Evolutionary conservation across 164 flowering plant species (phyloP), one percentile per base, ranked within the genome.

Genomic region (Magnolia sinica): DNA sequence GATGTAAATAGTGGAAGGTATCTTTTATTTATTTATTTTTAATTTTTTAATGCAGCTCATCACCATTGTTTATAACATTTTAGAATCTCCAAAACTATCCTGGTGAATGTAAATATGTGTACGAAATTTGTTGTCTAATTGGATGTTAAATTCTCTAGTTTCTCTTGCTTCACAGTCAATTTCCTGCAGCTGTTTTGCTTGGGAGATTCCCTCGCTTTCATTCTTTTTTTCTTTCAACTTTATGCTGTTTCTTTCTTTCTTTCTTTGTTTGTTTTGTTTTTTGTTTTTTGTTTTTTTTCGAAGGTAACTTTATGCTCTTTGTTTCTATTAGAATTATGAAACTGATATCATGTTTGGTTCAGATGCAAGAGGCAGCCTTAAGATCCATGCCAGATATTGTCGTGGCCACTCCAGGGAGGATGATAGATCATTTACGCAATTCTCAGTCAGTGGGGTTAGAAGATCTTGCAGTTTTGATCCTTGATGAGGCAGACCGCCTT

Each of bases 401-500:
- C 83, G 98, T 96, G 81, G 99, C 98, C 14, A 96, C 99, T 78
- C 99, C 97, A 1, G 98, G 99, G 71, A 92, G 99, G 50, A 91
- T 96, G 90, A 91, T 96, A 70, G 99, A 96, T 83, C 99, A 96
- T 82, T 81, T 96, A 59, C 92, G 92, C 65, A 96, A 96, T 85
- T 91, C 99, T 50, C 89, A 87, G 91, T 96, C 99, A 50, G 94
- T 96, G 68, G 93, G 91, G 78, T 84, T 96, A 82, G 99, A 96
- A 69, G 96, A 92, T 83, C 94, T 96, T 79, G 95, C 98, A 59
- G 92, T 96, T 82, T 76, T 96, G 68, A 96, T 94, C 78, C 97
- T 96, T 76, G 99, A 96, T 77, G 98, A 96, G 86, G 99, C 99
- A 79, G 99, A 96, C 85, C 94, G 99, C 50, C 98, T 96, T 81